Base-by-base conservation (phyloP, 2,329 filamentous ascomycete species). In the Aspergillus sp. region DNA sequence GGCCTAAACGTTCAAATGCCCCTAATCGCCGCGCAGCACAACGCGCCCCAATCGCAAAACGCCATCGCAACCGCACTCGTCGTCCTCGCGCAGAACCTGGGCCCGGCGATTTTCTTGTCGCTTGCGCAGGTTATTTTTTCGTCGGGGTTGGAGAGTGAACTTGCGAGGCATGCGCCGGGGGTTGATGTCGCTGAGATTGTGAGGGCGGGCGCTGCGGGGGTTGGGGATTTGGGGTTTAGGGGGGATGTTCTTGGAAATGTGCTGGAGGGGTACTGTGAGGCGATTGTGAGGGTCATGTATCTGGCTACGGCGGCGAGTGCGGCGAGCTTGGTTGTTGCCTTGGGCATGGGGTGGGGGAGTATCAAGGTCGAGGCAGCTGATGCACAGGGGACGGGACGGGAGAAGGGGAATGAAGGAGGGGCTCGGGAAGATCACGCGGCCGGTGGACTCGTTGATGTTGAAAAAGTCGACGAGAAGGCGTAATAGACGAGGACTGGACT, bases 71-170 rank as follows among this genome's bases (percentile, higher is more conserved):
- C 79, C 61, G 72, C 77, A 3, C 66, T 79, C 48, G 71, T 79
- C 22, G 74, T 78, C 58, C 80, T 80, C 66, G 61, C 62, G 31
- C 76, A 80, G 54, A 79, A 74, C 3, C 72, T 81, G 19, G 74
- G 75, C 15, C 77, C 77, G 3, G 72, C 79, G 0, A 54, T 87
- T 0, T 86, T 86, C 62, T 77, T 87, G 28, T 80, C 79, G 3
- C 77, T 84, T 23, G 83, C 76, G 1, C 79, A 86, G 64, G 81
- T 79, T 58, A 77, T 86, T 19, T 83, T 84, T 68, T 72, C 74
- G 4, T 78, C 79, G 50, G 71, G 71, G 2, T 68, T 83, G 0
- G 62, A 78, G 22, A 66, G 63, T 2, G 70, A 67, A 4, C 64
- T 81, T 1, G 64, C 67, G 3, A 51, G 64, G 15, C 72, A 74